Conservation (phyloP, 345 rosid genomes). For the Populus davidiana region DNA sequence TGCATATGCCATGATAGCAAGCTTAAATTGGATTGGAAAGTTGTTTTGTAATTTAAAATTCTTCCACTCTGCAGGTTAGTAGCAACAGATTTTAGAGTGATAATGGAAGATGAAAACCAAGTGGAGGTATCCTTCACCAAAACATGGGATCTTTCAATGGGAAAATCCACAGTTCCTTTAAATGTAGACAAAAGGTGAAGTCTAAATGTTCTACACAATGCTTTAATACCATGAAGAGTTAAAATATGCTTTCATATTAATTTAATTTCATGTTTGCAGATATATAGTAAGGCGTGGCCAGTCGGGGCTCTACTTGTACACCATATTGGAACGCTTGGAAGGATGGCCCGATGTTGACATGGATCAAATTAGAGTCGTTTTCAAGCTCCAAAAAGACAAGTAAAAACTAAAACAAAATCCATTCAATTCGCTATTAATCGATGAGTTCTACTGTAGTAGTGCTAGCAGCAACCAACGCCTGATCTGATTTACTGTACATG, state of each 20-base stretch:
- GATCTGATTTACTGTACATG: too few relatives aligned
- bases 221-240: too few relatives aligned
- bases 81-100: constrained; percentile 9
- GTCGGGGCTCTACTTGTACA: constrained; percentile 67
- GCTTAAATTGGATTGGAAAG: background rate
- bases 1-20: background rate
- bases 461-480: too few relatives aligned
- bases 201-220: background rate
- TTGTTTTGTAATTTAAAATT: background rate
- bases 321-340: constrained; percentile 59
- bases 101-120: constrained; percentile 20
- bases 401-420: constrained; percentile 14
- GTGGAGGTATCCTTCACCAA: constrained; percentile 25
- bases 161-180: constrained; percentile 48
- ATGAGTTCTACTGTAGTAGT: too few relatives aligned
- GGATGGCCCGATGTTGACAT: constrained; percentile 87
- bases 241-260: too few relatives aligned
- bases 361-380: constrained; percentile 81
- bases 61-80: constrained; percentile 3
- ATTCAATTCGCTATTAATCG: background rate
- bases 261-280: constrained; percentile 31
- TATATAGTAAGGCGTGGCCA: constrained; percentile 62
- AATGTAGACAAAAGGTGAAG: constrained; percentile 79
- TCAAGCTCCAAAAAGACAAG: constrained; percentile 62
- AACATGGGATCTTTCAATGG: constrained; percentile 41